phyloP scores from a whole-genome alignment of 1,139 yeast genomes.

The Tardiomyces depauwii region DNA sequence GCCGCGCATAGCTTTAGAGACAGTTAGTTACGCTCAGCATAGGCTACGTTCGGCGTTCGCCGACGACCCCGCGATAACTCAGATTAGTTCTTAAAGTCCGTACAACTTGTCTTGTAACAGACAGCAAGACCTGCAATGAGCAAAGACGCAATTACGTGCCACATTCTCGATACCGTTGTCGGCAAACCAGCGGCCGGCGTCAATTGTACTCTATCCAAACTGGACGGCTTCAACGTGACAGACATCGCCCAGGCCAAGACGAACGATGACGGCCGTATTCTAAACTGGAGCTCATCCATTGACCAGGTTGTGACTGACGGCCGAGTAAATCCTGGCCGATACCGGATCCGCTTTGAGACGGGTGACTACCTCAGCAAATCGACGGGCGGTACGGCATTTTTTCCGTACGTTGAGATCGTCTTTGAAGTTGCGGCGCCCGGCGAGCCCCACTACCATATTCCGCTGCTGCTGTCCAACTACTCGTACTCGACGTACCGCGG shows the following conservation, averaged over 20 bases:
- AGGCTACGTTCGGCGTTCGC: not conserved
- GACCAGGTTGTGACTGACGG: constrained; percentile 26
- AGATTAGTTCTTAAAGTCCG: not conserved
- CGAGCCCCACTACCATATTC: constrained; percentile 77
- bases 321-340: constrained; percentile 37
- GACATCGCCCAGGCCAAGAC: constrained; percentile 42
- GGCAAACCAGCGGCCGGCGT: constrained; percentile 74
- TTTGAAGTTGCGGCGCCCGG: constrained; percentile 58
- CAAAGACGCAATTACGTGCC: constrained; percentile 63
- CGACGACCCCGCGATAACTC: not conserved
- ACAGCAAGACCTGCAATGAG: not conserved
- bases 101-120: not conserved
- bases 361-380: constrained; percentile 45
- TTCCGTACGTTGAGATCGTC: constrained; percentile 73
- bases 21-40: not conserved
- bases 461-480: constrained; percentile 67
- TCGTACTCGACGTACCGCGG: constrained; percentile 89
- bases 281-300: constrained; percentile 38
- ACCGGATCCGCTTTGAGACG: constrained; percentile 66
- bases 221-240: constrained; percentile 20
- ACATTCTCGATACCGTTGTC: constrained; percentile 69
- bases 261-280: constrained; percentile 67
- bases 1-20: no score
- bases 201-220: constrained; percentile 21
- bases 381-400: constrained; percentile 37